Base-by-base conservation (phyloP, 2,329 filamentous ascomycete genomes). In the Beauveria medogensis region DNA sequence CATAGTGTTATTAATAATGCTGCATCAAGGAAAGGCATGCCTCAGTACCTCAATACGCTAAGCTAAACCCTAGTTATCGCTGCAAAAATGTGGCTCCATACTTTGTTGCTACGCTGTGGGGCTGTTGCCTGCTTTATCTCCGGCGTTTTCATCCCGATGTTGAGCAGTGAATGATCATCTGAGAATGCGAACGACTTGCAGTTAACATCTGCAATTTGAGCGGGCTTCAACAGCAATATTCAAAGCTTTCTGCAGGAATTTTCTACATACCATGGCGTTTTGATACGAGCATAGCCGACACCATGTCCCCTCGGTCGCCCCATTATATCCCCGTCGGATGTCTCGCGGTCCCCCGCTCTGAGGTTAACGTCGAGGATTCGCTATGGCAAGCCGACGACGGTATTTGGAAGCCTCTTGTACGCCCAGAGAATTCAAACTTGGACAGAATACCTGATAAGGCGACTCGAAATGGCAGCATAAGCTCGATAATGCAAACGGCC, bases 261-360 rank as follows among this genome's bases (percentile, higher is more conserved):
- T 3, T 24, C 16, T 20, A 5, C 8, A 3, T 20, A 16, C 16
- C 2, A 50, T 58, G 22, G 6, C n/a, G 3, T 10, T 12, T 20
- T 47, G 43, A 24, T 22, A 22, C 24, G 20, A 34, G 60, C 52
- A 59, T 51, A 14, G 12, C 34, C 63, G 41, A 59, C 41, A 60
- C 18, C 55, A 67, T 70, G 65, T 57, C 61, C 41, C 60, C 50
- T 50, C 60, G 56, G 26, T 41, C 62, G 47, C 56, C 65, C 41
- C 55, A 65, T 43, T 77, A 77, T 63, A 75, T 80, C 57, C 76
- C 77, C 1, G 69, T 70, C 22, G 78, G 78, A 55, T 76, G 73
- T 62, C 64, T 80, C 2, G 62, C 64, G 18, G 64, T 79, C 53
- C 60, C 63, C 1, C 62, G 54, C 28, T 63, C 68, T 4, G 66